These are phyloP conservation scores for Oenanthe sinensis DNA, from an alignment of 129 eudicot genomes.

Conservation along the genomic window DNA sequence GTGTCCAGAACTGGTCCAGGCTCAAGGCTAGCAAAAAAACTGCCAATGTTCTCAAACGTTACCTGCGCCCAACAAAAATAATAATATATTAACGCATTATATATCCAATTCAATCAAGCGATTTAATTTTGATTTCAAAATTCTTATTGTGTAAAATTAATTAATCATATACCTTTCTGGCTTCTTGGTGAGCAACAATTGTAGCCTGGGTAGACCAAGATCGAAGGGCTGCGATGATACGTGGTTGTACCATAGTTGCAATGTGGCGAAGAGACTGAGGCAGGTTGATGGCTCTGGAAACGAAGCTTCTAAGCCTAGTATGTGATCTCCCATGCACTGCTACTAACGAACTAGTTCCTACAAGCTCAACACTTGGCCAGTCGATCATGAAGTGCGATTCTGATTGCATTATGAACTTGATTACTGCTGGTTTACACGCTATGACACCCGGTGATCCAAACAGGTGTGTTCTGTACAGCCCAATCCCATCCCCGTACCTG, in stretches of 20 bases:
- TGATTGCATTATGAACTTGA: conserved; percentile 33
- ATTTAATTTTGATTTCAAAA: background rate
- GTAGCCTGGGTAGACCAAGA: conserved; percentile 42
- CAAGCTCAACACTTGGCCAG: conserved; percentile 30
- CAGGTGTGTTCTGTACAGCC: conserved; percentile 32
- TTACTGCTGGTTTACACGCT: conserved; percentile 27
- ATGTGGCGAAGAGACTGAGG: conserved; percentile 55
- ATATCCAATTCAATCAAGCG: background rate
- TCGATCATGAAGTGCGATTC: conserved; percentile 13
- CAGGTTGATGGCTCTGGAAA: conserved; percentile 43
- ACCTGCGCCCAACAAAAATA: conserved; percentile 18
- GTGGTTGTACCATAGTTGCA: conserved; percentile 45
- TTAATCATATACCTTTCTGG: conserved; percentile 32
- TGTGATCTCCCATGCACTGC: conserved; percentile 45
- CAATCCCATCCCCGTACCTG: conserved; percentile 39
- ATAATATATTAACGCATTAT: background rate
- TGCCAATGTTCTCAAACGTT: conserved; percentile 33
- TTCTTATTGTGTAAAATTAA: background rate
- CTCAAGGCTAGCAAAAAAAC: conserved; percentile 35
- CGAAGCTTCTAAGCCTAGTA: conserved; percentile 32
- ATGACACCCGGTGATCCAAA: conserved; percentile 39
- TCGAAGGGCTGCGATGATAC: conserved; percentile 38
- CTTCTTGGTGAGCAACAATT: conserved; percentile 24
- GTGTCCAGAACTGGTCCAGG: conserved; percentile 30
- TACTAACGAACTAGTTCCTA: conserved; percentile 28